Evolutionary conservation across 2,329 filamentous ascomycete genomes (phyloP).

Genomic region (Aspergillus niger): DNA sequence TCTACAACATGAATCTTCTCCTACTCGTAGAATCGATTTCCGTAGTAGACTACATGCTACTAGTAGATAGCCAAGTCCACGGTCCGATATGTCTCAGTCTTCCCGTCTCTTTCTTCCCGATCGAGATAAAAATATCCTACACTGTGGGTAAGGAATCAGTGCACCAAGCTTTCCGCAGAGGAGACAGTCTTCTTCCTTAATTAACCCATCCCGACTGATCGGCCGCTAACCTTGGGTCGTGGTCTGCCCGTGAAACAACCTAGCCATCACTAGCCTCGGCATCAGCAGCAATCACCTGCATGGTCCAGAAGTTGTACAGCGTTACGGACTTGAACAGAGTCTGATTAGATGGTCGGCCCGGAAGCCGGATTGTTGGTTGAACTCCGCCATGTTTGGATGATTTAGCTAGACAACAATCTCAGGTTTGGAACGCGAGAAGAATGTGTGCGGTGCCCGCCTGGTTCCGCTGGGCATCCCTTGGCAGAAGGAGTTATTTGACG

Average conservation of each 20-base stretch:
- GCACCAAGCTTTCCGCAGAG: constrained; percentile 1
- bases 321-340: no score
- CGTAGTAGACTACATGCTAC: no score
- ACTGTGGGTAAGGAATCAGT: not conserved
- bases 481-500: constrained; percentile 4
- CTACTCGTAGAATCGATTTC: no score
- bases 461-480: not conserved
- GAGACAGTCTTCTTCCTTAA: not conserved
- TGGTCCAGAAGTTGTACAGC: no score
- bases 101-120: not conserved
- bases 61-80: not conserved
- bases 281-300: no score
- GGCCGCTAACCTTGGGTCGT: constrained; percentile 1
- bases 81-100: not conserved
- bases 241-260: not conserved
- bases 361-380: not conserved
- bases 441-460: not conserved
- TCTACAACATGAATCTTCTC: no score
- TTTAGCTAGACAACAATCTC: no score
- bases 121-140: not conserved
- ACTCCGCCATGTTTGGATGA: not conserved
- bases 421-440: not conserved
- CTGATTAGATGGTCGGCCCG: not conserved
- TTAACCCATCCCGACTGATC: not conserved
- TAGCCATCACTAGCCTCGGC: constrained; percentile 1